A percentile compares a stretch with the other conserved stretches of the same genome.
These are phyloP conservation scores for Citrus cavaleriei DNA, from an alignment of 345 rosid genomes.

Conservation along the genomic window DNA sequence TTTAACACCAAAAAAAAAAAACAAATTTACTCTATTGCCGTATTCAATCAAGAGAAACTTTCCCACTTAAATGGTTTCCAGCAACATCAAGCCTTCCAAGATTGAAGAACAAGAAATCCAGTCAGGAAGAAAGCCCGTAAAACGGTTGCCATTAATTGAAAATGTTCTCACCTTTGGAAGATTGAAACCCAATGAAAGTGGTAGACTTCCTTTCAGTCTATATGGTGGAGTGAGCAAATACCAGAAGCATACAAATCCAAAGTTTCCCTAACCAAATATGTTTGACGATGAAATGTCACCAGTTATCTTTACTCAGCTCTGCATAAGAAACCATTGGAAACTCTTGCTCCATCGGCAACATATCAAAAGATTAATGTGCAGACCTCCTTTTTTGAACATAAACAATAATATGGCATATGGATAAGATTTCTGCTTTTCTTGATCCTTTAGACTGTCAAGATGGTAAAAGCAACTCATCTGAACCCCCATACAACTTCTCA, in stretches of 20 bases:
- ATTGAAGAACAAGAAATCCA: constrained; percentile 21
- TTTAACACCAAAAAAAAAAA: no score
- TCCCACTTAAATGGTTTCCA: background rate
- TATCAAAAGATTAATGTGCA: no score
- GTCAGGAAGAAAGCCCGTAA: constrained; percentile 11
- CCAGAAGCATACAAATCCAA: background rate
- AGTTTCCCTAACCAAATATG: background rate
- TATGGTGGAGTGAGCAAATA: no score
- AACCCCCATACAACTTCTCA: constrained; percentile 12
- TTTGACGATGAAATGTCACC: background rate
- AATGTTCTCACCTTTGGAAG: background rate
- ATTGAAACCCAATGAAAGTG: background rate
- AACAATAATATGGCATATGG: background rate
- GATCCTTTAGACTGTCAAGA: background rate
- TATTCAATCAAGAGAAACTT: background rate
- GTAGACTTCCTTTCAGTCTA: background rate
- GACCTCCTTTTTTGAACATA: background rate
- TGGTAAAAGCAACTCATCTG: constrained; percentile 6
- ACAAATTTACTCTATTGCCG: background rate
- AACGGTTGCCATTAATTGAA: background rate
- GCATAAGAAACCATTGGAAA: background rate
- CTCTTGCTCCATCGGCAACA: background rate
- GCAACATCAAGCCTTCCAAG: fast-evolving
- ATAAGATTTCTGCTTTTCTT: background rate
- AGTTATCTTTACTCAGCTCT: background rate